A percentile compares a stretch with the other conserved stretches of the same genome.
These are phyloP conservation scores for Mucor lusitanicus DNA, from an alignment of 371 early-diverging fungal genomes.

Conservation along the genomic window DNA sequence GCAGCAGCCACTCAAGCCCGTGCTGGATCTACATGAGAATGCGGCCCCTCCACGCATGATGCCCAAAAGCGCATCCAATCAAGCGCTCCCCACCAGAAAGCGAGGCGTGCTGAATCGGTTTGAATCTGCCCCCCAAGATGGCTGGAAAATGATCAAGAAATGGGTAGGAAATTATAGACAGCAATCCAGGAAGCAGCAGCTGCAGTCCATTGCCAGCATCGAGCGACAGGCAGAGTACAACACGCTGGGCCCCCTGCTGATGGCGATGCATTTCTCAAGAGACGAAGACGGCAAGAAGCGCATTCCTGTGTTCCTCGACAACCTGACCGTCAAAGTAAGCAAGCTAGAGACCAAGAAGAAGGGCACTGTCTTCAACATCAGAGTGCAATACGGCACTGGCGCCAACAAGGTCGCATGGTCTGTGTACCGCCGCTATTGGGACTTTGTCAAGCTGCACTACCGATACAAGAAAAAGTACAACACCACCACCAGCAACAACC, in stretches of 20 bases:
- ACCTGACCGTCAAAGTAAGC: constrained; percentile 19
- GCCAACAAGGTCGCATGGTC: constrained; percentile 39
- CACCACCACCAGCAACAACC: constrained; percentile 29
- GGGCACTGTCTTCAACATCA: constrained; percentile 17
- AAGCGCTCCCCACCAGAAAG: background rate
- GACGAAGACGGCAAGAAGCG: constrained; percentile 30
- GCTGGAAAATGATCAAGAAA: constrained; percentile 21
- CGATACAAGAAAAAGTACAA: constrained; percentile 31
- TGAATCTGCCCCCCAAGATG: constrained; percentile 20
- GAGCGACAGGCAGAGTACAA: constrained; percentile 29
- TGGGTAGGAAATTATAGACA: constrained; percentile 14
- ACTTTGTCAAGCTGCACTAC: constrained; percentile 61
- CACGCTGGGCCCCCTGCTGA: constrained; percentile 19
- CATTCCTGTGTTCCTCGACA: constrained; percentile 34
- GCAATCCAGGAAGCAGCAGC: background rate
- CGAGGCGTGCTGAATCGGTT: constrained; percentile 14
- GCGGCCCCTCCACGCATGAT: background rate
- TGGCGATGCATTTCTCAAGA: constrained; percentile 22
- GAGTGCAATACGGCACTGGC: constrained; percentile 24
- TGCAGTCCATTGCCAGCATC: background rate
- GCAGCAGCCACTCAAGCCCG: background rate
- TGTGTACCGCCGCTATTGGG: constrained; percentile 54
- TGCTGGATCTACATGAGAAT: background rate
- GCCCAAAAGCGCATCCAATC: background rate
- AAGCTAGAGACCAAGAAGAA: constrained; percentile 4